Conservation (phyloP, 2,329 filamentous ascomycete genomes). For the Penicillium olsonii region DNA sequence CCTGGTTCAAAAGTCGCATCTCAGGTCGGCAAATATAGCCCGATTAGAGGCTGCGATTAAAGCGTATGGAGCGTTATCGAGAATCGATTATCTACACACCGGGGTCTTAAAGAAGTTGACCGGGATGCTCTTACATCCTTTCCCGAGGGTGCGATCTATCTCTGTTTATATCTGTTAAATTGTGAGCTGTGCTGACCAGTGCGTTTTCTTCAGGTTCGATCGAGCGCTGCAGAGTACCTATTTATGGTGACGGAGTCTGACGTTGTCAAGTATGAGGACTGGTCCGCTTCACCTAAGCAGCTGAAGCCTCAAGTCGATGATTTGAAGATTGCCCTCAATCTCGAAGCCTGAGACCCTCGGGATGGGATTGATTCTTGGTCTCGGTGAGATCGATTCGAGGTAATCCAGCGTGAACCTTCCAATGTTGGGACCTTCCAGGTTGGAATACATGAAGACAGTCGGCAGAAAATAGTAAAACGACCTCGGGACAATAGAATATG, state of each 20-base stretch:
- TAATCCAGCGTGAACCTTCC: no score
- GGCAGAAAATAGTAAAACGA: no score
- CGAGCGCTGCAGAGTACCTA: constrained; percentile 37
- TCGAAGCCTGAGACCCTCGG: constrained; percentile 6
- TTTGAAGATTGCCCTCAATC: constrained; percentile 18
- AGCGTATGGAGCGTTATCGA: constrained; percentile 72
- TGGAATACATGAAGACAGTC: no score
- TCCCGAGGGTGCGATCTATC: constrained; percentile 65
- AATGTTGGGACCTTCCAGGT: no score
- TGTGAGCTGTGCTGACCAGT: not conserved
- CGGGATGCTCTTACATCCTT: constrained; percentile 76
- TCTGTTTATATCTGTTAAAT: not conserved
- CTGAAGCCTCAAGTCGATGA: constrained; percentile 36
- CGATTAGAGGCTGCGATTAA: constrained; percentile 79
- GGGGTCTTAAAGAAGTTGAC: constrained; percentile 69
- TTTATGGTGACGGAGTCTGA: constrained; percentile 37
- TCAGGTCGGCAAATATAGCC: constrained; percentile 77
- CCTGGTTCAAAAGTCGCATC: constrained; percentile 74
- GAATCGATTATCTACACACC: constrained; percentile 51
- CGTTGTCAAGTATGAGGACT: constrained; percentile 36
- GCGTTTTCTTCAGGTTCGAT: constrained; percentile 34
- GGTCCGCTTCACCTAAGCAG: constrained; percentile 36
- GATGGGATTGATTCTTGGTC: no score
- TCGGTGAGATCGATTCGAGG: no score
- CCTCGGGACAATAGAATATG: no score